phyloP scores from a whole-genome alignment of 257 asterid genomes.

The Solanum bukasovii region DNA sequence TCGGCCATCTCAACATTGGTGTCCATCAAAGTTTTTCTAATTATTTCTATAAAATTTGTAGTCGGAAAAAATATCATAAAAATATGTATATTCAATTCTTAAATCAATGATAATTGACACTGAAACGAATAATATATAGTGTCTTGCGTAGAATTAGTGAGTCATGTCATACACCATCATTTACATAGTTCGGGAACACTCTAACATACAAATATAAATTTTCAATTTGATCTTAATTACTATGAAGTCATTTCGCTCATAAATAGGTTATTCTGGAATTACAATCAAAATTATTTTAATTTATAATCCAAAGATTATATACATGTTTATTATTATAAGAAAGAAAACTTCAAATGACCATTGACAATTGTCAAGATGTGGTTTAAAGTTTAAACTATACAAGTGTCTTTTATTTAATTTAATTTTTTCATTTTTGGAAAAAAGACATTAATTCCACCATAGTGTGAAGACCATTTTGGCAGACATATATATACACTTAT shows the following conservation, averaged over 20 bases:
- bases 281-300: too few species aligned
- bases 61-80: not conserved
- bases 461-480: not conserved
- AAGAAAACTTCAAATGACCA: not conserved
- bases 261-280: not conserved
- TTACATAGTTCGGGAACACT: not conserved
- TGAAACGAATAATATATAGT: not conserved
- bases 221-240: not conserved
- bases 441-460: not conserved
- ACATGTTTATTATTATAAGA: not conserved
- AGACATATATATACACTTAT: too few species aligned
- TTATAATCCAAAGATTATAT: not conserved
- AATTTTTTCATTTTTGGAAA: not conserved
- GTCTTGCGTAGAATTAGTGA: not conserved
- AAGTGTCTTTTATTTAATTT: not conserved
- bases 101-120: not conserved
- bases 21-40: fast-evolving
- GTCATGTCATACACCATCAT: not conserved
- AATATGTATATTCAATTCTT: not conserved
- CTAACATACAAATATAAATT: not conserved
- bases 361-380: not conserved
- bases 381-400: not conserved
- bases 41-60: not conserved
- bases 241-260: not conserved
- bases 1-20: slow-evolving; percentile 87